Evolutionary conservation across 495 filamentous ascomycete species (phyloP).

Genomic region (Chaetomium cochliodes): DNA sequence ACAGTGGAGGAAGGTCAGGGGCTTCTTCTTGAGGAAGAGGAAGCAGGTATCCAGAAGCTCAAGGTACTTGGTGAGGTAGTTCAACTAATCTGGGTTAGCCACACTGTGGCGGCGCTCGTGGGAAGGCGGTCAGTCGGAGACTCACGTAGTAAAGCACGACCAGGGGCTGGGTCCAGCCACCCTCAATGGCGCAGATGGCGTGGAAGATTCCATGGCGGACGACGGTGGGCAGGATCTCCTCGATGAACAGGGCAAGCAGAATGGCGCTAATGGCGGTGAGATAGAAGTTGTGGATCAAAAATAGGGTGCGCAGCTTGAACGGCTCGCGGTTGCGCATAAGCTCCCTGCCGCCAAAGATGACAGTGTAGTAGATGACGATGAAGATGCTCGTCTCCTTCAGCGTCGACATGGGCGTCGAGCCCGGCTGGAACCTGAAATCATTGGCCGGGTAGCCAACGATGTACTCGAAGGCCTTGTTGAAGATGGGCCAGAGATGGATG

Average conservation of each 20-base stretch:
- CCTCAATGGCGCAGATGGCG: slow-evolving; percentile 65
- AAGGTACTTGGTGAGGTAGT: slow-evolving; percentile 82
- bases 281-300: slow-evolving; percentile 80
- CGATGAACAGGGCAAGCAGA: slow-evolving; percentile 67
- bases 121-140: slow-evolving; percentile 13
- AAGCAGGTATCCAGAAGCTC: slow-evolving; percentile 80
- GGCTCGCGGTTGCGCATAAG: slow-evolving; percentile 68
- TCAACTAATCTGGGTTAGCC: slow-evolving; percentile 59
- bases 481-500: slow-evolving; percentile 89
- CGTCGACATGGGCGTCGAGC: slow-evolving; percentile 68
- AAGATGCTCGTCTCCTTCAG: slow-evolving; percentile 62
- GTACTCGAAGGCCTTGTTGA: slow-evolving; percentile 74
- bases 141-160: slow-evolving; percentile 79
- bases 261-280: slow-evolving; percentile 67
- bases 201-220: slow-evolving; percentile 67
- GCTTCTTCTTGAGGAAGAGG: slow-evolving; percentile 85
- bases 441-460: slow-evolving; percentile 70
- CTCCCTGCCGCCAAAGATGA: slow-evolving; percentile 74
- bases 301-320: slow-evolving; percentile 65
- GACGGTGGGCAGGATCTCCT: slow-evolving; percentile 69
- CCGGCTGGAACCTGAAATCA: slow-evolving; percentile 67
- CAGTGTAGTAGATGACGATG: slow-evolving; percentile 67
- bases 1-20: slow-evolving; percentile 81
- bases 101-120: neutral
- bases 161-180: slow-evolving; percentile 76